Conservation (phyloP, 176 grass and related monocot species). For the Eragrostis nindensis region DNA sequence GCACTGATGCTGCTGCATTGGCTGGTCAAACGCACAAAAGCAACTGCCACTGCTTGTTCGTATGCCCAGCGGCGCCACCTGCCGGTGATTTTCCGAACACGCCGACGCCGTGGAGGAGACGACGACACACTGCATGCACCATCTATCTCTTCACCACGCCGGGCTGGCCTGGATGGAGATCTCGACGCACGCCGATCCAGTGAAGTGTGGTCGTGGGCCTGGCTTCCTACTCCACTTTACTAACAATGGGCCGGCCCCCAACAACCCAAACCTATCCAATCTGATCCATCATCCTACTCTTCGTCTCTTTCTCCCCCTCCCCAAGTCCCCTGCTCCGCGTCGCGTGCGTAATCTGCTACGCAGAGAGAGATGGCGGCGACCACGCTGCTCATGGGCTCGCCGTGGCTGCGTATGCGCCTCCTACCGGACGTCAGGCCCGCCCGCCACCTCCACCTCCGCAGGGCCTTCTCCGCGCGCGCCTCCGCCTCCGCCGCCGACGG, state of each 20-base stretch:
- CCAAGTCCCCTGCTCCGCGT: neutral
- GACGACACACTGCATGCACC: too few relatives aligned
- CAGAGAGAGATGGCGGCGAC: conserved; percentile 40
- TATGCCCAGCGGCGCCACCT: too few relatives aligned
- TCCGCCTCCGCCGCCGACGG: neutral
- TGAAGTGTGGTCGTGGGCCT: neutral
- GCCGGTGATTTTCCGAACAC: too few relatives aligned
- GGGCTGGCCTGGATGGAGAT: too few relatives aligned
- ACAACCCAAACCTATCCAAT: too few relatives aligned
- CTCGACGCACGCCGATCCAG: too few relatives aligned
- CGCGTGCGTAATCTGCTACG: neutral
- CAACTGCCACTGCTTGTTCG: too few relatives aligned
- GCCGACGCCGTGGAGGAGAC: too few relatives aligned
- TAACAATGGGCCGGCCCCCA: neutral
- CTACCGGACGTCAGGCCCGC: conserved; percentile 42
- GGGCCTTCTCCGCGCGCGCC: conserved; percentile 54
- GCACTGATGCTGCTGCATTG: too few relatives aligned
- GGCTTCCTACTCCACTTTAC: too few relatives aligned
- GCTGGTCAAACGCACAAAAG: too few relatives aligned
- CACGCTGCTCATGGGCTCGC: conserved; percentile 46
- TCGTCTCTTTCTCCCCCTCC: neutral
- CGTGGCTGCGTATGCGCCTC: conserved; percentile 62
- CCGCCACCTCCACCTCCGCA: conserved; percentile 33
- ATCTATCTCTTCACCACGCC: too few relatives aligned
- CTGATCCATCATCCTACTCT: neutral